These are phyloP conservation scores for Alternaria triticimaculans DNA, from an alignment of 2,329 filamentous ascomycete genomes.

Conservation along the genomic window DNA sequence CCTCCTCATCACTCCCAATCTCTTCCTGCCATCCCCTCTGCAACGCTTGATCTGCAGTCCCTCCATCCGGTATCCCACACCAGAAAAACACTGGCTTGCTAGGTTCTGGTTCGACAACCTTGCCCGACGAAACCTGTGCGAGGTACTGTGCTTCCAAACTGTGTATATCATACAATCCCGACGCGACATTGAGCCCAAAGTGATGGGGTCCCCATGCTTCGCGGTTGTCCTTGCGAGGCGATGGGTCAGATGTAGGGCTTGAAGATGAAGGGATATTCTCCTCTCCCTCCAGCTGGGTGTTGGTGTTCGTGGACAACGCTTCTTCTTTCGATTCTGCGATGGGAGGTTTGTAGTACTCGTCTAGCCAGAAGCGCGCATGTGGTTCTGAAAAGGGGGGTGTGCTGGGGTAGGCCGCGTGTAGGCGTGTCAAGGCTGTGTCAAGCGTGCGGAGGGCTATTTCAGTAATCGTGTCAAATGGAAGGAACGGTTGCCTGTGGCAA, in stretches of 20 bases:
- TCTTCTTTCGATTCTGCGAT: neutral
- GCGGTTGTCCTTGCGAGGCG: neutral
- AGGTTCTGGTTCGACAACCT: neutral
- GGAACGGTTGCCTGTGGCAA: neutral
- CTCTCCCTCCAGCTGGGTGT: neutral
- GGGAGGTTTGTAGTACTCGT: neutral
- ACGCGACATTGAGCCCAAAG: slow-evolving; percentile 10
- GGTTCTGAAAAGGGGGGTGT: neutral
- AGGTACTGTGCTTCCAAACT: slow-evolving; percentile 7
- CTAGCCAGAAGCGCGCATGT: neutral
- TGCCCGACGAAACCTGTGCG: neutral
- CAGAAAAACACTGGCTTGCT: neutral
- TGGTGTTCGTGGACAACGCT: neutral
- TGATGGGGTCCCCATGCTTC: slow-evolving; percentile 8
- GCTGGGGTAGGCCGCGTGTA: slow-evolving; percentile 1
- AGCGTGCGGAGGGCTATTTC: slow-evolving; percentile 1
- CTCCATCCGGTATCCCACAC: neutral
- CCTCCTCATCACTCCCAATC: slow-evolving; percentile 5
- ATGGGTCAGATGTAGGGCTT: neutral
- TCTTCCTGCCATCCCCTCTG: slow-evolving; percentile 4
- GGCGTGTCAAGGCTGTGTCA: slow-evolving; percentile 1
- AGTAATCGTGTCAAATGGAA: neutral
- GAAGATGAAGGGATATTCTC: neutral
- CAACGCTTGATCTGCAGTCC: neutral
- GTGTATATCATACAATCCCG: slow-evolving; percentile 8